Percentiles rank a stretch among this genome's conserved stretches.
Conservation (phyloP, 768 basidiomycete species). For the Ephemerocybe angulata region DNA sequence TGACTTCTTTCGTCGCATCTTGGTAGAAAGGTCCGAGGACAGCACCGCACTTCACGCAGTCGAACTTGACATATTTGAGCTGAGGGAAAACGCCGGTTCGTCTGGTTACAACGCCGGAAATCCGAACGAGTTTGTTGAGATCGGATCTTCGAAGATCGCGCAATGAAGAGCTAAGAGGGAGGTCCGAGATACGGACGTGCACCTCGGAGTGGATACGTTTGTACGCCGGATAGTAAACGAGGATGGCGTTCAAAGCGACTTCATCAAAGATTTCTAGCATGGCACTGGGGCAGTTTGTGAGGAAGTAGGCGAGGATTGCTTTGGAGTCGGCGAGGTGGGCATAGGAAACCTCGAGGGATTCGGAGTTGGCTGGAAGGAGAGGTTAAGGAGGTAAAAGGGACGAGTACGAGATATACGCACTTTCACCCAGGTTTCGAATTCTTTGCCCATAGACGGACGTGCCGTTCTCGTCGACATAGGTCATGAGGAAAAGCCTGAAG, state of each 20-base stretch:
- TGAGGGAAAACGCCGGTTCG: conserved; percentile 98
- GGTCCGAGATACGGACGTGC: conserved; percentile 93
- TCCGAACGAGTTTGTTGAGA: conserved; percentile 92
- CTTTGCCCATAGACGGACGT: conserved; percentile 92
- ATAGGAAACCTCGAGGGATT: conserved; percentile 96
- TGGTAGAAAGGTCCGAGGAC: conserved; percentile 97
- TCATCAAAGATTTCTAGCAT: conserved; percentile 96
- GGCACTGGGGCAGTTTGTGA: conserved; percentile 88
- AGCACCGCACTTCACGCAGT: conserved; percentile 93
- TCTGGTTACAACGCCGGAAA: conserved; percentile 93
- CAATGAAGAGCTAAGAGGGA: conserved; percentile 85
- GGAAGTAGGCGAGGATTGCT: conserved; percentile 94
- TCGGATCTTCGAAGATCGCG: conserved; percentile 91
- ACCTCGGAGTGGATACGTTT: conserved; percentile 97
- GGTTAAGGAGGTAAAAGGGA: conserved; percentile 5
- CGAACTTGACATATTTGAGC: conserved; percentile 98
- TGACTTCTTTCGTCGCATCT: conserved; percentile 91
- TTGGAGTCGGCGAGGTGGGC: conserved; percentile 91
- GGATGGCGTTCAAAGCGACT: conserved; percentile 89
- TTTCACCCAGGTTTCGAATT: conserved; percentile 91
- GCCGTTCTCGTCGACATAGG: conserved; percentile 89
- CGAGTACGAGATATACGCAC: conserved; percentile 42
- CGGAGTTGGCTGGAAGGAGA: conserved; percentile 75
- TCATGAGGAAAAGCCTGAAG: conserved; percentile 94
- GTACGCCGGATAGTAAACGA: conserved; percentile 94